phyloP scores from a whole-genome alignment of 345 rosid species.

The Lumnitzera racemosa region DNA sequence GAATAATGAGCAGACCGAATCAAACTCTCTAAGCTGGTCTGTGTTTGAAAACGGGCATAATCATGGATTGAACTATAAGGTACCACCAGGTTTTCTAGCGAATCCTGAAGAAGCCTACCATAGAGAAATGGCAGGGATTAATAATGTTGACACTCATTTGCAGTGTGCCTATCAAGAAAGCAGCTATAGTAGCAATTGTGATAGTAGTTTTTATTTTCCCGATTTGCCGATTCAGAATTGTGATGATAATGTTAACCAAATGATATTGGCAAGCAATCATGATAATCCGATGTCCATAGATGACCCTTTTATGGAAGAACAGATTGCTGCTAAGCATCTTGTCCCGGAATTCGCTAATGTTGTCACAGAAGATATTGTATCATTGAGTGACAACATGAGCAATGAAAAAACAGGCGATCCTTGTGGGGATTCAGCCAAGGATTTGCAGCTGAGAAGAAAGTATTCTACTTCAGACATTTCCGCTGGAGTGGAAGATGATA shows the following conservation, averaged over 20 bases:
- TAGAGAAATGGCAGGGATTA: too few species aligned
- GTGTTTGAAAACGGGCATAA: neutral
- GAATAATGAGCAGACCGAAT: slow-evolving; percentile 2
- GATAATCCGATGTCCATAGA: too few species aligned
- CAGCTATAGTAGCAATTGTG: slow-evolving; percentile 10
- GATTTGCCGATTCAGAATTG: neutral
- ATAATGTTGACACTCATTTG: slow-evolving; percentile 2
- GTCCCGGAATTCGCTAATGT: too few species aligned
- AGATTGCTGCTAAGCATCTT: too few species aligned
- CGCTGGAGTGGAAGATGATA: slow-evolving; percentile 6
- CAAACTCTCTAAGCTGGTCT: neutral
- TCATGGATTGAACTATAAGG: too few species aligned
- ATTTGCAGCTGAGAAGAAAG: slow-evolving; percentile 33
- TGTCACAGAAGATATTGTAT: too few species aligned
- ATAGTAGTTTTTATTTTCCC: slow-evolving; percentile 9
- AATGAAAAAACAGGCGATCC: neutral
- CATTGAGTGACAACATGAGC: neutral
- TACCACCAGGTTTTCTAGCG: too few species aligned
- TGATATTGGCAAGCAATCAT: too few species aligned
- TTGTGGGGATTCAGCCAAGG: slow-evolving; percentile 13
- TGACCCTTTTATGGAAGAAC: too few species aligned
- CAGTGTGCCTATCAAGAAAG: slow-evolving; percentile 19
- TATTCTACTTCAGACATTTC: slow-evolving; percentile 11
- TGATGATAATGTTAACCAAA: too few species aligned
- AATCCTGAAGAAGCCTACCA: too few species aligned